Base-by-base conservation (phyloP, 106 monocot genomes). In the Allium fistulosum region DNA sequence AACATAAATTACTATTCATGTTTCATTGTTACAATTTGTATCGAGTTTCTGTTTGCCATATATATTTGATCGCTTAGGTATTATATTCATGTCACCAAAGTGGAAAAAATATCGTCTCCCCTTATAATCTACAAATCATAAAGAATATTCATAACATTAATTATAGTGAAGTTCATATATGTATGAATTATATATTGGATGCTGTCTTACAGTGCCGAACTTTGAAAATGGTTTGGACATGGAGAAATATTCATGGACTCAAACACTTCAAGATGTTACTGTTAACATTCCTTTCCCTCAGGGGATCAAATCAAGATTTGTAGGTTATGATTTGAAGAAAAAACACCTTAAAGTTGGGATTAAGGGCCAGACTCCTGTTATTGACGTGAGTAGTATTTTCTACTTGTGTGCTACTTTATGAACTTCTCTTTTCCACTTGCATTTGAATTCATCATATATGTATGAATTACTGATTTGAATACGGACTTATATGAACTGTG, bases 211-310 rank as follows among this genome's bases (percentile, higher is more conserved):
- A 97, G 92, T 68, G 18, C 92, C 97, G 61, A 97, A 97, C 61
- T n/a, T 72, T 77, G 92, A 89, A 61, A 97, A 97, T 80, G 97
- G 97, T 58, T 67, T 92, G 75, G 97, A 97, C 77, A 65, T 97
- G 58, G 92, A 85, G 61, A 90, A 84, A 11, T 92, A 97, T 65
- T 86, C 86, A 37, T 97, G 92, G 97, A 90, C 79, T 48, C 97
- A 97, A 71, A 81, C 86, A 27, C 80, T 97, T 57, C 87, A 92
- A 77, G 92, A 97, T 68, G 78, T 87, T 64, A 89, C 62, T 28
- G 70, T 97, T 26, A 87, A 17, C 48, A 77, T 97, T 55, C 87
- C 89, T 49, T 78, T 97, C 75, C 89, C 97, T 67, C 69, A 49
- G 16, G 97, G 87, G 61, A 90, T 80, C 5, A 97, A 97, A 71